Evolutionary conservation across 1,139 yeast species (phyloP).

Genomic region (Tardiomyces blankii): DNA sequence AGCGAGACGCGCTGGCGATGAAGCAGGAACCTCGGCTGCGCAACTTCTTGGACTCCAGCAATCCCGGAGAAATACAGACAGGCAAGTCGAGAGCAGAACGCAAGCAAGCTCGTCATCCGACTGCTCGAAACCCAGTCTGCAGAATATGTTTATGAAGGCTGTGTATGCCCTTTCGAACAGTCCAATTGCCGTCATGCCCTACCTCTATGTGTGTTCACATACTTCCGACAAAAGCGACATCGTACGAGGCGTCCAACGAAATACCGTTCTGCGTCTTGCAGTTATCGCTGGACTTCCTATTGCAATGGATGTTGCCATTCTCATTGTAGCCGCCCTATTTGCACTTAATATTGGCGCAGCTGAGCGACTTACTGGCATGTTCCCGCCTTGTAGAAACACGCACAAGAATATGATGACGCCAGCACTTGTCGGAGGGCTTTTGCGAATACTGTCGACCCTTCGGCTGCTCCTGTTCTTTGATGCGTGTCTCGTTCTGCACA

Average conservation of each 20-base stretch:
- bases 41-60: not conserved
- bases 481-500: not conserved
- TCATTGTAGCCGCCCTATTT: conserved; percentile 51
- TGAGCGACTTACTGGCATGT: conserved; percentile 26
- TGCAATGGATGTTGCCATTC: not conserved
- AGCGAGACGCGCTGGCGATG: no score
- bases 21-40: not conserved
- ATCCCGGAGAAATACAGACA: not conserved
- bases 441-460: not conserved
- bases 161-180: not conserved
- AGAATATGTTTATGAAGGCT: not conserved
- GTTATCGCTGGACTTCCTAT: not conserved
- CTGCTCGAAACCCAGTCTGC: not conserved
- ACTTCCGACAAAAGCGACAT: not conserved
- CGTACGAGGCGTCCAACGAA: not conserved
- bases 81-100: not conserved
- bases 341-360: conserved; percentile 23
- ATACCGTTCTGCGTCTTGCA: not conserved
- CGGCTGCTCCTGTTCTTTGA: not conserved
- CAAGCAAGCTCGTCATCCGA: no score
- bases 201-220: not conserved
- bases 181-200: not conserved
- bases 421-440: conserved; percentile 28
- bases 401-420: conserved; percentile 42
- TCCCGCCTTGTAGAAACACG: conserved; percentile 48